Base-by-base conservation (phyloP, 2,329 filamentous ascomycete genomes). In the Aspergillus ruber region DNA sequence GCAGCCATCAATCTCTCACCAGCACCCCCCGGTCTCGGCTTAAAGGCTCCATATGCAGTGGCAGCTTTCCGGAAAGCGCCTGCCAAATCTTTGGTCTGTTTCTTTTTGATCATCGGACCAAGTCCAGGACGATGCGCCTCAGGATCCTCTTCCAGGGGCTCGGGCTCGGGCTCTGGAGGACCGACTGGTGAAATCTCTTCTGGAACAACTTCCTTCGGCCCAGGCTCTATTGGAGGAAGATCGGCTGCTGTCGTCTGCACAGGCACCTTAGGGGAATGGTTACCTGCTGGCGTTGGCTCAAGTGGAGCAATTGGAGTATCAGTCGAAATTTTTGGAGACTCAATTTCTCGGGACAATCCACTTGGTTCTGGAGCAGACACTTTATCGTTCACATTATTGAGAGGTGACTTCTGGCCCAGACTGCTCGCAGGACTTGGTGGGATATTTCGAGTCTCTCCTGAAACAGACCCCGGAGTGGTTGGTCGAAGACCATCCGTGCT, bases 61-160 rank as follows among this genome's bases (percentile, higher is more conserved):
- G 88, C 89, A 20, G 89, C 89, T 67, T 89, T 94, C 70, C 87
- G 86, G 51, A 96, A 81, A 5, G 81, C 78, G 32, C 81, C 84
- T 17, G 87, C 87, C 58, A 93, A 76, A 48, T 93, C 67, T n/a
- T 76, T 78, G 52, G 79, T 83, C 1, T 83, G 84, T 62, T 88
- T 88, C 53, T 85, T 82, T 68, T 88, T 91, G 59, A 96, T 85
- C 90, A 95, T 95, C 2, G 90, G 88, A 0, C 89, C 89, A 6
- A 95, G 77, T 1, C 89, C 90, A 15, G 89, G 88, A n/a, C 88
- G 75, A 55, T 77, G 74, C 25, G 69, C 66, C 40, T 78, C 76
- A 23, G 79, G 78, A 67, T 58, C 71, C 67, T 68, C 75, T 76
- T 64, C 68, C 9, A 68, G 50, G 12, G 58, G 44, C 13, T 52